phyloP scores from a whole-genome alignment of 2,329 filamentous ascomycete species.

The Fusarium robinianum region DNA sequence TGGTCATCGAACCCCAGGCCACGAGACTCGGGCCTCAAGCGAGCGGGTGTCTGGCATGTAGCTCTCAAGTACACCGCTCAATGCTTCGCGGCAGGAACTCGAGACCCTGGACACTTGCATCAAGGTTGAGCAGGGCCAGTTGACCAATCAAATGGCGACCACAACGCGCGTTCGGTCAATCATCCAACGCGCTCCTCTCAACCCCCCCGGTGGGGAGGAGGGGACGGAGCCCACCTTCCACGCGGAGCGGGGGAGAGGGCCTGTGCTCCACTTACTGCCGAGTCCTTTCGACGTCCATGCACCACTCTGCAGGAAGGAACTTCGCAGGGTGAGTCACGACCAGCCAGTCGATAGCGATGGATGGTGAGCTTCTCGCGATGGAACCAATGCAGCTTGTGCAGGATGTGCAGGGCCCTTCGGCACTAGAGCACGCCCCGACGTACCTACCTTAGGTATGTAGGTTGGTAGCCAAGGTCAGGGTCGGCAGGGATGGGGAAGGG shows the following conservation, averaged over 20 bases:
- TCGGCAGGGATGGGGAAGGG: constrained; percentile 6
- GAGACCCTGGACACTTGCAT: constrained; percentile 12
- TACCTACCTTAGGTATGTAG: too few species aligned
- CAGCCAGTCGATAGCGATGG: constrained; percentile 32
- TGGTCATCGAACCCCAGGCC: constrained; percentile 26
- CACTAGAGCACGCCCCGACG: too few species aligned
- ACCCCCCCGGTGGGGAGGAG: too few species aligned
- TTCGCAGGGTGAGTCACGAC: constrained; percentile 33
- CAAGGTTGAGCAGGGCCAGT: constrained; percentile 7
- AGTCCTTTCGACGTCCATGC: constrained; percentile 13
- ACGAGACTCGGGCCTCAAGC: constrained; percentile 14
- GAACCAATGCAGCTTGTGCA: constrained; percentile 29
- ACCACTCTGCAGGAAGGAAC: constrained; percentile 7
- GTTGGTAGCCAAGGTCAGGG: too few species aligned
- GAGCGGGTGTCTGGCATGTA: constrained; percentile 17
- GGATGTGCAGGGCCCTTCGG: constrained; percentile 18
- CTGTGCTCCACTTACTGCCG: constrained; percentile 13
- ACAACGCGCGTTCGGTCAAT: constrained; percentile 31
- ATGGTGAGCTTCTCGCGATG: constrained; percentile 31
- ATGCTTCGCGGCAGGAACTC: constrained; percentile 24
- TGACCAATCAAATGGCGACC: constrained; percentile 25
- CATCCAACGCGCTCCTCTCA: constrained; percentile 26
- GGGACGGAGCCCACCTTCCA: too few species aligned
- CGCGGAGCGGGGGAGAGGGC: constrained; percentile 5
- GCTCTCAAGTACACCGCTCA: constrained; percentile 21